phyloP scores from a whole-genome alignment of 768 basidiomycete genomes.

The Pulveroboletus ravenelii region DNA sequence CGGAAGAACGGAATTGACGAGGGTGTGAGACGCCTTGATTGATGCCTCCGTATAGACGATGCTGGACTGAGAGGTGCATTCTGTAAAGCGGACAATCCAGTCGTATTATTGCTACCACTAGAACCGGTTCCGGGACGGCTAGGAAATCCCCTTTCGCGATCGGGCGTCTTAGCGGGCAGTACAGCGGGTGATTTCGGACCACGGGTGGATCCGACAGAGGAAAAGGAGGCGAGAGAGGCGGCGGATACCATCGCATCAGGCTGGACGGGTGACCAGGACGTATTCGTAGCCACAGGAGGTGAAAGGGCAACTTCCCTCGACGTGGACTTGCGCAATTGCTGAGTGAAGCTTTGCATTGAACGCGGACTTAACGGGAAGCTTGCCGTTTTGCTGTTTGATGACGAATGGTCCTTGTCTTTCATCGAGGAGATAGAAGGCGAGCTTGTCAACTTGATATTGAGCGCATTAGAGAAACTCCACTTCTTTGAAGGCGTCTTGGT shows the following conservation, averaged over 20 bases:
- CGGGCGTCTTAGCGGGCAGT: conserved; percentile 56
- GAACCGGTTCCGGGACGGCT: conserved; percentile 76
- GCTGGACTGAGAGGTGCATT: conserved; percentile 68
- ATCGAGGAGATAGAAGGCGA: conserved; percentile 58
- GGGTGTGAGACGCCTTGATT: conserved; percentile 76
- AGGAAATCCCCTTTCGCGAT: conserved; percentile 43
- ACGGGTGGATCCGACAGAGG: conserved; percentile 64
- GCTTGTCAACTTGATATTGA: conserved; percentile 69
- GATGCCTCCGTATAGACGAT: conserved; percentile 61
- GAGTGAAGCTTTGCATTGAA: conserved; percentile 55
- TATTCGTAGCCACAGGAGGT: conserved; percentile 38
- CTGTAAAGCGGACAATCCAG: conserved; percentile 49
- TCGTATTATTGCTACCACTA: conserved; percentile 66
- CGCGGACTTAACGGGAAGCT: conserved; percentile 63
- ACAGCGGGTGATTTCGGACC: conserved; percentile 42
- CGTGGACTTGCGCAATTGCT: conserved; percentile 61
- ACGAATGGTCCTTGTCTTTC: conserved; percentile 38
- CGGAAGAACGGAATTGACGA: conserved; percentile 94
- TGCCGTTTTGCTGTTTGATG: conserved; percentile 41
- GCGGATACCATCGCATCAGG: conserved; percentile 75
- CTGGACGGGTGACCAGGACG: conserved; percentile 64
- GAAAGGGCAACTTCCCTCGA: conserved; percentile 61
- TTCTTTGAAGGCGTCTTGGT: conserved; percentile 89
- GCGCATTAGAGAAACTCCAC: conserved; percentile 88
- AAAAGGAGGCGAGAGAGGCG: conserved; percentile 70